Evolutionary conservation across 192 early-diverging fungal species (phyloP), one percentile per base, ranked within the genome.

Genomic region (Gaertneriomyces semiglobifer): DNA sequence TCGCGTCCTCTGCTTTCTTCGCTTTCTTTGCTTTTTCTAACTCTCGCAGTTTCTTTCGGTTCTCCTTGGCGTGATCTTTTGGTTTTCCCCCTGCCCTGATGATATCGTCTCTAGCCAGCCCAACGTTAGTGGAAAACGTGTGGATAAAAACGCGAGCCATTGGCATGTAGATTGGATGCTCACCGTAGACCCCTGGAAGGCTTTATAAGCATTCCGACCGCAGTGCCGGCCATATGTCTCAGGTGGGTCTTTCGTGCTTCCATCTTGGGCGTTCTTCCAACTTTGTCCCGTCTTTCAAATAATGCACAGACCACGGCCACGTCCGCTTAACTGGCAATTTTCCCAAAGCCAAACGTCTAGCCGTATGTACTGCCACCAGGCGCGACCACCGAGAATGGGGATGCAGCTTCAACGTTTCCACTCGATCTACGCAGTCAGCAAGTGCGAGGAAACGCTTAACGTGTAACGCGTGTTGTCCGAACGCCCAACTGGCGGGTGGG

Each of bases 1-100:
- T 60, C 6, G 46, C 47, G 4, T 7, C 19, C 52, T 77, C 74
- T 46, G 68, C 44, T 47, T 74, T 67, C 51, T 73, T 69, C 7
- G 50, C 53, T 47, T 74, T 50, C 19, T 75, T 74, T 9, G 55
- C 68, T 20, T 59, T 63, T 53, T 79, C 70, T 46, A 77, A 12
- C n/a, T 72, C 66, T 47, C 71, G 75, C 11, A 81, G 42, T n/a
- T 58, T 16, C 14, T 60, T 53, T 42, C 70, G 64, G 62, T 84
- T 84, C 55, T 78, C 80, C 45, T 65, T 74, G 6, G 41, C 19
- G 58, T 84, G 82, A 61, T 84, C 77, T 60, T 84, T 84, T 7
- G 82, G 82, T 53, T 58, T 76, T 25, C 74, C 74, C 4, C 82
- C 82, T 33, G 66, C 45, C 18, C 72, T 68, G 45, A 73, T 38